A percentile compares a stretch with the other conserved stretches of the same genome.
Evolutionary conservation across 2,329 filamentous ascomycete genomes (phyloP).

Genomic region (Monilinia laxa): DNA sequence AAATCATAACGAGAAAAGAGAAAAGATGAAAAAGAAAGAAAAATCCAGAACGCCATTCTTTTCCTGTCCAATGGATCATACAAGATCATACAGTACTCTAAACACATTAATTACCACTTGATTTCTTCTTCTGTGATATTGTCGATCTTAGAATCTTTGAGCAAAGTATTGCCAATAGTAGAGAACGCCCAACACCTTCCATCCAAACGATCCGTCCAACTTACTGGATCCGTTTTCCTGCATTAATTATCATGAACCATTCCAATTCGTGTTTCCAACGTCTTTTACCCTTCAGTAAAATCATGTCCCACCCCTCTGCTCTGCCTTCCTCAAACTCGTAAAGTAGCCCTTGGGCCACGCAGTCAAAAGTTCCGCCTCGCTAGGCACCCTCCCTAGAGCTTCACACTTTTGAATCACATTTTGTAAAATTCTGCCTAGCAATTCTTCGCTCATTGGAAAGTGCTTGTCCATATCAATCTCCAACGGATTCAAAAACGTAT

Average conservation of each 20-base stretch:
- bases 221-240: background rate
- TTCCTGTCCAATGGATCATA: slow-evolving; percentile 8
- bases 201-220: background rate
- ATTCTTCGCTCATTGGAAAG: slow-evolving; percentile 60
- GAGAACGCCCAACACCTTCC: slow-evolving; percentile 9
- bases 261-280: slow-evolving; percentile 10
- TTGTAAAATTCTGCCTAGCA: slow-evolving; percentile 61
- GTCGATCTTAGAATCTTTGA: background rate
- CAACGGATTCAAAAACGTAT: slow-evolving; percentile 63
- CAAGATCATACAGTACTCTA: slow-evolving; percentile 12
- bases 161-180: background rate
- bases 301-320: slow-evolving; percentile 21
- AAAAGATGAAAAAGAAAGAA: slow-evolving; percentile 2
- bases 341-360: slow-evolving; percentile 63
- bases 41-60: slow-evolving; percentile 7
- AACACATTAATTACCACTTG: slow-evolving; percentile 11
- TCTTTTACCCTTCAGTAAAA: background rate
- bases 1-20: background rate
- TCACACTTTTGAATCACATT: slow-evolving; percentile 60
- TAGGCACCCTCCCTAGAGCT: slow-evolving; percentile 52
- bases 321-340: slow-evolving; percentile 49
- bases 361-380: slow-evolving; percentile 54
- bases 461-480: slow-evolving; percentile 52
- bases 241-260: slow-evolving; percentile 2
- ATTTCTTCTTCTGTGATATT: background rate